A percentile compares a stretch with the other conserved stretches of the same genome.
phyloP scores from a whole-genome alignment of 1,284 basidiomycete species.

The Ganoderma sp. region DNA sequence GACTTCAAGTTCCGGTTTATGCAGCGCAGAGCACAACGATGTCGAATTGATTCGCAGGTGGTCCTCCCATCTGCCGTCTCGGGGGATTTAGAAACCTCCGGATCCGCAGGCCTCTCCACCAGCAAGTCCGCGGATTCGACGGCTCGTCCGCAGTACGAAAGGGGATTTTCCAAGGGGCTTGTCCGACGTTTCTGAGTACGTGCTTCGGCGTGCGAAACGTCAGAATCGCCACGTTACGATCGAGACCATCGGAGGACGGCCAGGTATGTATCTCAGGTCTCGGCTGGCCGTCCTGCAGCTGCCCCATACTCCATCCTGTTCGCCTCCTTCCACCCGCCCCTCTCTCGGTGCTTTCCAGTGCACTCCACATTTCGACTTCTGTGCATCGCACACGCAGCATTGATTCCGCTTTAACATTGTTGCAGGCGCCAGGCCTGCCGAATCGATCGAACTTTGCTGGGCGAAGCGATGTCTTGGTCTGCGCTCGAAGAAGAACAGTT shows the following conservation, averaged over 20 bases:
- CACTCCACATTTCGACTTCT: not conserved
- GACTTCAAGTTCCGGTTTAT: not conserved
- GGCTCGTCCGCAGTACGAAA: not conserved
- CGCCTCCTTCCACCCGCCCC: not conserved
- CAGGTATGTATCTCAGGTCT: not conserved
- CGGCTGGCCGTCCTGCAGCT: not conserved
- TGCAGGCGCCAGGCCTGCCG: not conserved
- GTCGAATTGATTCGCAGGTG: not conserved
- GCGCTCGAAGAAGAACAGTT: not conserved
- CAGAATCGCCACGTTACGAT: not conserved
- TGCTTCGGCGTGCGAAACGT: slow-evolving; percentile 1
- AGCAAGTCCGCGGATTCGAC: not conserved
- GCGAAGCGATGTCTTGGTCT: not conserved
- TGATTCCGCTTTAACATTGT: not conserved
- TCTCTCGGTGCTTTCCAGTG: not conserved
- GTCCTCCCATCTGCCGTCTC: not conserved
- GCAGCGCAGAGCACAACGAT: not conserved
- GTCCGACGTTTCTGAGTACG: not conserved
- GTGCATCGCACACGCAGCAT: not conserved
- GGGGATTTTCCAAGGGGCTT: not conserved
- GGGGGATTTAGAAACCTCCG: not conserved
- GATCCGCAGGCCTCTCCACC: not conserved
- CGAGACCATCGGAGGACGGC: slow-evolving; percentile 3
- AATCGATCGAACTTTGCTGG: not conserved
- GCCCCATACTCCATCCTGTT: not conserved